Evolutionary conservation across 371 early-diverging fungal species (phyloP).

Genomic region (Funneliformis caledonium): DNA sequence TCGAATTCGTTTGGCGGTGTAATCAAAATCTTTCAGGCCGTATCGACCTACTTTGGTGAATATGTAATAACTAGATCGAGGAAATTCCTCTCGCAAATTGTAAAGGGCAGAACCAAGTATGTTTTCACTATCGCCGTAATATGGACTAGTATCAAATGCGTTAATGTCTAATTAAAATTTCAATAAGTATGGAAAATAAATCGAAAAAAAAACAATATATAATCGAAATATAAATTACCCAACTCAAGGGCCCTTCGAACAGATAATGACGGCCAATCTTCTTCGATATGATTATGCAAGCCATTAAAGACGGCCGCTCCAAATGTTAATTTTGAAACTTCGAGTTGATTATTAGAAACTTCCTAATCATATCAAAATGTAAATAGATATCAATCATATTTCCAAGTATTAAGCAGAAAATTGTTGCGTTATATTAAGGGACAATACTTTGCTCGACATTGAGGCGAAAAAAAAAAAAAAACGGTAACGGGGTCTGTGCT

Average conservation of each 20-base stretch:
- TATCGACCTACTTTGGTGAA: slow-evolving; percentile 83
- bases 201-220: not conserved
- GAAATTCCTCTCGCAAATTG: slow-evolving; percentile 43
- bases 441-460: no score
- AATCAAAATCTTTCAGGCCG: slow-evolving; percentile 71
- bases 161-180: slow-evolving; percentile 66
- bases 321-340: slow-evolving; percentile 40
- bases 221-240: slow-evolving; percentile 17
- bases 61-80: slow-evolving; percentile 69
- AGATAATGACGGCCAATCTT: slow-evolving; percentile 11
- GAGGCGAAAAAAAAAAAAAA: no score
- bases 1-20: slow-evolving; percentile 58
- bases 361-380: not conserved
- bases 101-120: slow-evolving; percentile 70
- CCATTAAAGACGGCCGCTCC: slow-evolving; percentile 42
- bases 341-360: slow-evolving; percentile 1
- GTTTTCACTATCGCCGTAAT: slow-evolving; percentile 75
- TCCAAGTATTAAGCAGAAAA: not conserved
- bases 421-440: not conserved
- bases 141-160: slow-evolving; percentile 79
- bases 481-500: no score
- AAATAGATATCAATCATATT: not conserved
- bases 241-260: slow-evolving; percentile 36
- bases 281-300: slow-evolving; percentile 29
- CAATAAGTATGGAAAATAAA: not conserved